Conservation (phyloP, 2,329 filamentous ascomycete species). For the Aspergillus aculeatus region DNA sequence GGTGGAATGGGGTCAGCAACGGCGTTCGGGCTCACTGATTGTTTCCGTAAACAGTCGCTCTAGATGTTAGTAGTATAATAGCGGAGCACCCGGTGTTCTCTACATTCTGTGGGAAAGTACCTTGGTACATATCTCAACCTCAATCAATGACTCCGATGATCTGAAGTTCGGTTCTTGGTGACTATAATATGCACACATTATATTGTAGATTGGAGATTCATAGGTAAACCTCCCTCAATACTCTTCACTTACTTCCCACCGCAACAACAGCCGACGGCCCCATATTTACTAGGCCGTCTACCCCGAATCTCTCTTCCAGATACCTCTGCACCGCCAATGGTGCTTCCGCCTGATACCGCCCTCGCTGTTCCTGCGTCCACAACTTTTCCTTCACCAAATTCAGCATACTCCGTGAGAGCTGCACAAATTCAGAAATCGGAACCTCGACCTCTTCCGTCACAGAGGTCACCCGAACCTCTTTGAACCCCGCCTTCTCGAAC, state of each 20-base stretch:
- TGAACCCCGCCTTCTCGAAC: constrained; percentile 24
- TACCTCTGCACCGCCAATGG: constrained; percentile 24
- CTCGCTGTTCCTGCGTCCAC: constrained; percentile 31
- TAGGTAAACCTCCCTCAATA: not conserved
- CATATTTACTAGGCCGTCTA: constrained; percentile 22
- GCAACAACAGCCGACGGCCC: constrained; percentile 32
- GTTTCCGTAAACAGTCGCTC: constrained; percentile 27
- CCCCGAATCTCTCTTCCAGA: constrained; percentile 25
- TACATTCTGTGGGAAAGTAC: constrained; percentile 24
- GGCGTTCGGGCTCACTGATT: constrained; percentile 33
- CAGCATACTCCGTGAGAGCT: constrained; percentile 24
- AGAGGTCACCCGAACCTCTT: constrained; percentile 22
- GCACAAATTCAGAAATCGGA: constrained; percentile 19
- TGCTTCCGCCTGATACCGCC: constrained; percentile 21
- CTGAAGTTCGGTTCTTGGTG: not conserved
- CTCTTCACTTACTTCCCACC: constrained; percentile 26
- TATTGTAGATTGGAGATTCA: not conserved
- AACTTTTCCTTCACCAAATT: constrained; percentile 22
- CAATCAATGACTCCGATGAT: constrained; percentile 28
- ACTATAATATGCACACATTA: not conserved
- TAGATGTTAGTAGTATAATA: constrained; percentile 23
- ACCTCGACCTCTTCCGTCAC: constrained; percentile 17
- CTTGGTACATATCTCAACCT: constrained; percentile 27
- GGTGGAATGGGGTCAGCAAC: constrained; percentile 27
- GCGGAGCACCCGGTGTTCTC: constrained; percentile 28